Percentiles rank a stretch among this genome's conserved stretches.
These are phyloP conservation scores for Blastomyces gilchristii DNA, from an alignment of 2,329 filamentous ascomycete genomes.

Conservation along the genomic window DNA sequence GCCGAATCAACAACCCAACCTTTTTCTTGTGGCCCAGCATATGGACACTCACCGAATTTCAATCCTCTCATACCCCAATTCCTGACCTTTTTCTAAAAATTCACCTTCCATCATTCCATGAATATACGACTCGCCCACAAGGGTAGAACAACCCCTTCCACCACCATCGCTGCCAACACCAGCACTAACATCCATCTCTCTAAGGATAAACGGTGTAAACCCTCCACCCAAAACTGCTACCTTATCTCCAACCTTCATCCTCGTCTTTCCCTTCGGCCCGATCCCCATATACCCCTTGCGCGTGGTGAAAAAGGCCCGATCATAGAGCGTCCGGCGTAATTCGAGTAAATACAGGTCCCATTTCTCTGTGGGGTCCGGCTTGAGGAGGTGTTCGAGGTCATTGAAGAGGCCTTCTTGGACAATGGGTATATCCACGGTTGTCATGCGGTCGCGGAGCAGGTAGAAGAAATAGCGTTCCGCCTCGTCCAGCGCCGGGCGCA, in stretches of 20 bases:
- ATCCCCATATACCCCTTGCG: constrained; percentile 6
- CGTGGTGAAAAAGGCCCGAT: constrained; percentile 7
- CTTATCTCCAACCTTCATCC: not conserved
- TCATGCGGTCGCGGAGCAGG: constrained; percentile 9
- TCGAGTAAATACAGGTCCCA: constrained; percentile 5
- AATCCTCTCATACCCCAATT: constrained; percentile 6
- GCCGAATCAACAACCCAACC: not conserved
- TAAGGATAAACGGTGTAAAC: constrained; percentile 7
- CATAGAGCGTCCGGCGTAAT: constrained; percentile 5
- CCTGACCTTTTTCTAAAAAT: not conserved
- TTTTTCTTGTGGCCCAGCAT: not conserved
- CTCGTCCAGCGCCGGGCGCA: constrained; percentile 3
- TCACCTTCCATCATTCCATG: constrained; percentile 10
- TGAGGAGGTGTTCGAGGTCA: constrained; percentile 2
- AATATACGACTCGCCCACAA: constrained; percentile 9
- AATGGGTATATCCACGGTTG: constrained; percentile 3
- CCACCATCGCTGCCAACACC: not conserved
- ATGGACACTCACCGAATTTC: constrained; percentile 2
- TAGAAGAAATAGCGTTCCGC: constrained; percentile 7
- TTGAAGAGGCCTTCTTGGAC: constrained; percentile 7
- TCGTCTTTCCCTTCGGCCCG: constrained; percentile 5
- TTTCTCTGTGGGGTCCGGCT: not conserved
- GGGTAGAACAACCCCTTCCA: not conserved
- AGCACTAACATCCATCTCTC: not conserved
- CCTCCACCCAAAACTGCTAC: constrained; percentile 5